Percentiles rank a stretch among this genome's conserved stretches.
These are phyloP conservation scores for Starmera stellimalicola DNA, from an alignment of 1,139 yeast species.

Conservation along the genomic window DNA sequence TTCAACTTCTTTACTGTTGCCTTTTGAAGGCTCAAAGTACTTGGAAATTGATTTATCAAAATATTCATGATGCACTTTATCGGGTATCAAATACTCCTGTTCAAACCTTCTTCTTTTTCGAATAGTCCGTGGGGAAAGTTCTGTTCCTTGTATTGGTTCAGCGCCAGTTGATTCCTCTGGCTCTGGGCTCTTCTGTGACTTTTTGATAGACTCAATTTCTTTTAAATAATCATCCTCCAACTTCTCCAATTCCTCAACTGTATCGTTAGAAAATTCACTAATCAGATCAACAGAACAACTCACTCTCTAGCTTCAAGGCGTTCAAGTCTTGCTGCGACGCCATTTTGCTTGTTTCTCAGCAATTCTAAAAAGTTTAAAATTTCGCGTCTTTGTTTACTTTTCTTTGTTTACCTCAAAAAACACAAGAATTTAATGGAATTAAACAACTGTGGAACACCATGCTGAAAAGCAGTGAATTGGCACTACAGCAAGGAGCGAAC, in stretches of 20 bases:
- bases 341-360: conserved; percentile 3
- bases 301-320: conserved; percentile 17
- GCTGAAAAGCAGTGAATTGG: neutral
- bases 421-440: neutral
- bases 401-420: neutral
- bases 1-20: conserved; percentile 3
- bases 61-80: conserved; percentile 22
- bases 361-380: too few relatives aligned
- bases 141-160: neutral
- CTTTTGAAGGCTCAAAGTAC: conserved; percentile 11
- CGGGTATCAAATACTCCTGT: conserved; percentile 16
- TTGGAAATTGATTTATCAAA: conserved; percentile 24
- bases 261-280: conserved; percentile 3
- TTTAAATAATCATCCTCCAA: conserved; percentile 14
- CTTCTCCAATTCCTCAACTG: conserved; percentile 13
- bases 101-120: conserved; percentile 6
- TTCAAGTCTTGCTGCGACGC: conserved; percentile 5
- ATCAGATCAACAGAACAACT: conserved; percentile 1
- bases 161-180: neutral
- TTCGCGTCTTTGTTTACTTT: neutral
- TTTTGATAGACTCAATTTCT: conserved; percentile 15
- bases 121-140: neutral
- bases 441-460: neutral
- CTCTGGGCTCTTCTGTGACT: neutral
- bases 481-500: neutral